Percentiles rank a stretch among this genome's conserved stretches.
phyloP scores from a whole-genome alignment of 805 yeast species.

The Cyberlindnera xishuangbannaensis region DNA sequence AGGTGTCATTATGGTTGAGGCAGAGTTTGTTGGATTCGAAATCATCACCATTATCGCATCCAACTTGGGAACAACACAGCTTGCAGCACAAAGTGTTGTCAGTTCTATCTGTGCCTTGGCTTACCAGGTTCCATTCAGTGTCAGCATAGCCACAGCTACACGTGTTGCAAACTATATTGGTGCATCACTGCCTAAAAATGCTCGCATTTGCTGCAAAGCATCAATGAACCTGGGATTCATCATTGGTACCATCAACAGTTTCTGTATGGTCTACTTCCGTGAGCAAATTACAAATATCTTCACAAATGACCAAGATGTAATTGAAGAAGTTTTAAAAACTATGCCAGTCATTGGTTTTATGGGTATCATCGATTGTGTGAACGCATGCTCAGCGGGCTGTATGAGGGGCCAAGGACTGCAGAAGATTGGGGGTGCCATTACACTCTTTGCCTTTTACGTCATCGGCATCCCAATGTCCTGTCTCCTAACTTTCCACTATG shows the following conservation, averaged over 20 bases:
- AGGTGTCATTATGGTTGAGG: constrained; percentile 69
- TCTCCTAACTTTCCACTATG: constrained; percentile 45
- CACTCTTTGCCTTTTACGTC: constrained; percentile 61
- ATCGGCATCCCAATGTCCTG: constrained; percentile 68
- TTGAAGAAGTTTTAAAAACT: constrained; percentile 43
- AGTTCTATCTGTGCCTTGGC: constrained; percentile 59
- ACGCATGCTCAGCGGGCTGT: constrained; percentile 73
- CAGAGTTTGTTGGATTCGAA: constrained; percentile 73
- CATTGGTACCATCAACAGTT: constrained; percentile 47
- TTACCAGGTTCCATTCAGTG: constrained; percentile 68
- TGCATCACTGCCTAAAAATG: constrained; percentile 41
- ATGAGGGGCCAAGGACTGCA: constrained; percentile 85
- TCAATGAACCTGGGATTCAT: constrained; percentile 37
- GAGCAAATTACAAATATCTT: constrained; percentile 49
- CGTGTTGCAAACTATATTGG: constrained; percentile 72
- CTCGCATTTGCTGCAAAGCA: constrained; percentile 38
- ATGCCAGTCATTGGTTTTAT: constrained; percentile 60
- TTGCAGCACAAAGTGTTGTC: constrained; percentile 72
- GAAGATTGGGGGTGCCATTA: constrained; percentile 65
- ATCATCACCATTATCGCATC: constrained; percentile 64
- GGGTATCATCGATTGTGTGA: constrained; percentile 66
- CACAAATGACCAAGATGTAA: constrained; percentile 55
- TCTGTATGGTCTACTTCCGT: constrained; percentile 43
- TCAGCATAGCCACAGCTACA: constrained; percentile 65
- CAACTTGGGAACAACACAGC: constrained; percentile 57